Evolutionary conservation across 306 rosid genomes (phyloP), one percentile per base, ranked within the genome.

Genomic region (Cicer arietinum): DNA sequence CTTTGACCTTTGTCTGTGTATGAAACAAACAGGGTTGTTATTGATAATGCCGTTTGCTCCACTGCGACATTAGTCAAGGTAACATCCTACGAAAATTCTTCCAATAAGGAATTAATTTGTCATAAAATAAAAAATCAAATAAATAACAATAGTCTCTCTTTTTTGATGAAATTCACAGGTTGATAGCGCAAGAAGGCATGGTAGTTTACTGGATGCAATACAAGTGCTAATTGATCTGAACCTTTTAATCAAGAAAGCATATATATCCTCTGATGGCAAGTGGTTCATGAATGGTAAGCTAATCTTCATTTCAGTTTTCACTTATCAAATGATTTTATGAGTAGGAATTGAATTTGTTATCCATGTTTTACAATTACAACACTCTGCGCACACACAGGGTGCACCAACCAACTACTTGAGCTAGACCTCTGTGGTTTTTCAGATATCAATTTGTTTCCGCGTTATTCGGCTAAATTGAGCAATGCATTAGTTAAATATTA

Each of bases 211-310:
- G 11, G 96, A 91, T 73, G 99, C 99, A 18, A 96, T 94, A 7
- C 95, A 94, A 77, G 84, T 94, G 71, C 90, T 94, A 30, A 88
- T 91, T 37, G 99, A 94, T 82, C 77, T 90, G 10, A 90, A 94
- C 60, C 95, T 94, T 71, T 78, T 83, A 7, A 94, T 94, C 20
- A 87, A 89, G 83, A 94, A 94, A 71, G 99, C 97, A 1, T 90
- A 94, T 74, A 89, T 94, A 80, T 94, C 96, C 52, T 92, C 97
- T 0, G 99, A 94, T 82, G 99, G 96, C 44, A 86, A 67, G 42
- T 94, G 99, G 99, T 92, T 90, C 92, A 94, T 94, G 99, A 96
- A 90, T 85, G 99, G 99, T 94, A 79, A 69, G 87, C 67, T 63
- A 53, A 3, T 50, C 11, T 6, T 41, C 12, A 25, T 83, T 37